Conservation (phyloP, 2,329 filamentous ascomycete genomes). For the Ambrosiella cleistominuta region DNA sequence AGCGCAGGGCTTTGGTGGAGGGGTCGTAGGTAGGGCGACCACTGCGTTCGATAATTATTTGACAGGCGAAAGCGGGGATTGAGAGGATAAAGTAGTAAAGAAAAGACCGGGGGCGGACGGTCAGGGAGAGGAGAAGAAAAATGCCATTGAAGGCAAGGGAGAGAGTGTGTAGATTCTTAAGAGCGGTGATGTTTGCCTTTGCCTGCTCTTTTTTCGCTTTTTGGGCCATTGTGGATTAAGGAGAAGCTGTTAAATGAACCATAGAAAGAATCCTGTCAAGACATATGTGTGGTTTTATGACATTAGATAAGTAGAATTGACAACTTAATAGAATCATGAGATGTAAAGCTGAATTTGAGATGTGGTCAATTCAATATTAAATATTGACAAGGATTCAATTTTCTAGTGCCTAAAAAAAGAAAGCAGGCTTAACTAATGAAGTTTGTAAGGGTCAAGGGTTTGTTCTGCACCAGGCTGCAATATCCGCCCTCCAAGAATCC, state of each 20-base stretch:
- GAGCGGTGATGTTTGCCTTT: slow-evolving; percentile 56
- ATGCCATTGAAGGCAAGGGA: slow-evolving; percentile 52
- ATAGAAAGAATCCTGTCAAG: background rate
- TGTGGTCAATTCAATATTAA: background rate
- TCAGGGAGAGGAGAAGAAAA: slow-evolving; percentile 56
- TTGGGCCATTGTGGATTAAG: slow-evolving; percentile 33
- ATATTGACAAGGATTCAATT: background rate
- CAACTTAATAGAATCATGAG: background rate
- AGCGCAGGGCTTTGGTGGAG: slow-evolving; percentile 47
- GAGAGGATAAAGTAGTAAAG: slow-evolving; percentile 56
- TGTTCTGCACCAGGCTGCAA: background rate
- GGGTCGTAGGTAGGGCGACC: slow-evolving; percentile 60
- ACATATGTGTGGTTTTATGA: background rate
- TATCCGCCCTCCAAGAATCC: background rate
- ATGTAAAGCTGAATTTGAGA: background rate
- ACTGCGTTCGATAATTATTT: slow-evolving; percentile 70
- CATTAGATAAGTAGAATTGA: background rate
- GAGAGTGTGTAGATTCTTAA: slow-evolving; percentile 68
- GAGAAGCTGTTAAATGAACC: background rate
- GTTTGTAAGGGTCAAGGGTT: background rate
- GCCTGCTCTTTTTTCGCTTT: slow-evolving; percentile 51
- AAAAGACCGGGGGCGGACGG: slow-evolving; percentile 46
- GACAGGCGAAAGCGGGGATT: slow-evolving; percentile 56
- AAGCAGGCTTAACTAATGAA: background rate
- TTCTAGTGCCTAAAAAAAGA: background rate